phyloP scores from a whole-genome alignment of 164 flowering plant genomes.

The Berberis vulgaris region DNA sequence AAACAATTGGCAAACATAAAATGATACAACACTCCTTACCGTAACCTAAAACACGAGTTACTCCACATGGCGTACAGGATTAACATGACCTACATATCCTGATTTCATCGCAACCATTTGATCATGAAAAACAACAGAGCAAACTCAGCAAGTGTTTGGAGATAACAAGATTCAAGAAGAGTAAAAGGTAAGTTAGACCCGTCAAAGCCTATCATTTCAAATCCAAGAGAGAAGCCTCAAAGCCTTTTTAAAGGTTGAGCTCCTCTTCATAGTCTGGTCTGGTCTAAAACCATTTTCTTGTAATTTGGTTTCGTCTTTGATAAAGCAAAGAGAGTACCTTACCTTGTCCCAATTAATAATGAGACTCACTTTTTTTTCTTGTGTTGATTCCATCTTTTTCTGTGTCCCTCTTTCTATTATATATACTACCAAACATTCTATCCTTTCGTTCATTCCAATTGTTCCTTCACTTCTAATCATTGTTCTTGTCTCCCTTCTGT shows the following conservation, averaged over 20 bases:
- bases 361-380: too few relatives aligned
- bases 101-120: too few relatives aligned
- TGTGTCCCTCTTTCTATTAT: background rate
- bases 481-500: background rate
- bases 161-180: background rate
- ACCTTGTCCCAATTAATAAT: background rate
- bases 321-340: constrained; percentile 22
- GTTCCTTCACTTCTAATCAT: constrained; percentile 1
- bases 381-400: background rate
- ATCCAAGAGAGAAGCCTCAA: background rate
- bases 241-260: constrained; percentile 29
- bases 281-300: constrained; percentile 12
- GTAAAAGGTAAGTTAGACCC: constrained; percentile 43
- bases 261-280: constrained; percentile 7
- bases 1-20: too few relatives aligned
- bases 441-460: constrained; percentile 11
- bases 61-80: too few relatives aligned
- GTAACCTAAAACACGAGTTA: too few relatives aligned
- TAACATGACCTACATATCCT: too few relatives aligned
- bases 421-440: constrained; percentile 22
- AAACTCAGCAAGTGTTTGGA: background rate
- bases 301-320: constrained; percentile 9
- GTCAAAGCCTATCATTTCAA: constrained; percentile 36
- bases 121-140: too few relatives aligned
- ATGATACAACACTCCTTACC: too few relatives aligned